These are phyloP conservation scores for Penicillium flavigenum DNA, from an alignment of 495 filamentous ascomycete genomes.

Conservation along the genomic window DNA sequence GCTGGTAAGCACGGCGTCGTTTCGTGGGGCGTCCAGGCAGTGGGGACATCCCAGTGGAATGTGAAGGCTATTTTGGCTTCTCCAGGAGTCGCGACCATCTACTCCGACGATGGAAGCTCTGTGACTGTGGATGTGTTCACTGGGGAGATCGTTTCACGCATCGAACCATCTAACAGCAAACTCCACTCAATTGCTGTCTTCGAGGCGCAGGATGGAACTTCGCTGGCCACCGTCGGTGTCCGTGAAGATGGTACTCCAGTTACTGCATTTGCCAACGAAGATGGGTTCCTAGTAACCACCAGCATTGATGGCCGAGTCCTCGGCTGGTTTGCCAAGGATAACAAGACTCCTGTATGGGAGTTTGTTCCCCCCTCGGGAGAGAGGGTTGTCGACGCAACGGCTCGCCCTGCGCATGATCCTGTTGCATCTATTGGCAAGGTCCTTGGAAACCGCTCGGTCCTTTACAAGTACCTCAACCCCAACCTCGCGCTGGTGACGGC, in stretches of 20 bases:
- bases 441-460: constrained; percentile 82
- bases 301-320: constrained; percentile 59
- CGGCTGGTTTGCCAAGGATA: constrained; percentile 52
- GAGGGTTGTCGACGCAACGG: constrained; percentile 61
- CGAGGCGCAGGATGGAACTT: constrained; percentile 19
- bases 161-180: constrained; percentile 25
- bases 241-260: constrained; percentile 38
- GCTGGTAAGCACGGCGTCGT: constrained; percentile 70
- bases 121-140: constrained; percentile 57
- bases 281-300: constrained; percentile 57
- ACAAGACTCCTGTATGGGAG: constrained; percentile 63
- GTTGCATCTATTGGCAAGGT: constrained; percentile 94
- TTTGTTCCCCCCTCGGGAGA: constrained; percentile 70
- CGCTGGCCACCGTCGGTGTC: constrained; percentile 27
- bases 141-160: constrained; percentile 51
- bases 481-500: constrained; percentile 81
- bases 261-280: constrained; percentile 25
- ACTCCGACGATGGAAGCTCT: constrained; percentile 56
- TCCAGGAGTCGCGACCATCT: constrained; percentile 58
- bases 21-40: constrained; percentile 68
- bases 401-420: constrained; percentile 74
- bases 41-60: constrained; percentile 60
- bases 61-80: constrained; percentile 66
- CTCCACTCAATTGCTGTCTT: constrained; percentile 38
- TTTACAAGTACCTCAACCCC: constrained; percentile 96